Evolutionary conservation across 2,329 filamentous ascomycete genomes (phyloP).

Genomic region (Ophiosphaerella korrae): DNA sequence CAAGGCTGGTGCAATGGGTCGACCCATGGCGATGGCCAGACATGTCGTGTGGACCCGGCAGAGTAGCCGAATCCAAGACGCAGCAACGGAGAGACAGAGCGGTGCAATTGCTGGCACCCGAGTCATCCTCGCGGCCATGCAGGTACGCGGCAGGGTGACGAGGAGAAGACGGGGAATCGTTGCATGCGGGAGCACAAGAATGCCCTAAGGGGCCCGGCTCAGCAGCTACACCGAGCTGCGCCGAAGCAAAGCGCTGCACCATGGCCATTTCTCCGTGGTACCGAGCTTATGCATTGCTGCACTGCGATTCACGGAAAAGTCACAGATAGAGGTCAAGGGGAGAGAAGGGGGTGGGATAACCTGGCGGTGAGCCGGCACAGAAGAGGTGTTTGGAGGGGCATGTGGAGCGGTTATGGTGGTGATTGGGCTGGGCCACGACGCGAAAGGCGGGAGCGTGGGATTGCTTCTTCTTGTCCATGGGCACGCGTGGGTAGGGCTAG

Average conservation of each 20-base stretch:
- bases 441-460: slow-evolving; percentile 27
- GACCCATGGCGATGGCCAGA: not conserved
- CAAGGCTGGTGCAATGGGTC: slow-evolving; percentile 16
- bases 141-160: slow-evolving; percentile 10
- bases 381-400: too few relatives aligned
- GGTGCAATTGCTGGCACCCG: slow-evolving; percentile 7
- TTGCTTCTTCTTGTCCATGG: not conserved
- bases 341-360: slow-evolving; percentile 1
- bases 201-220: slow-evolving; percentile 16
- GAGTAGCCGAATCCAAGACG: not conserved
- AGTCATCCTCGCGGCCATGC: slow-evolving; percentile 10
- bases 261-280: slow-evolving; percentile 20
- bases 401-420: not conserved
- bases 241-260: slow-evolving; percentile 35
- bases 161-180: slow-evolving; percentile 12
- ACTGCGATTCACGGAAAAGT: slow-evolving; percentile 21
- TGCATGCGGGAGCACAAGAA: slow-evolving; percentile 4
- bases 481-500: slow-evolving; percentile 10
- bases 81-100: slow-evolving; percentile 1
- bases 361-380: not conserved
- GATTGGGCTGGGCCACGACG: slow-evolving; percentile 19
- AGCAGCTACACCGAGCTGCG: slow-evolving; percentile 8
- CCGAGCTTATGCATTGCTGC: slow-evolving; percentile 24
- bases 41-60: not conserved
- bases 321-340: slow-evolving; percentile 8